Percentiles rank a stretch among this genome's conserved stretches.
These are phyloP conservation scores for Aeminium ludgeri DNA, from an alignment of 495 filamentous ascomycete genomes.

Conservation along the genomic window DNA sequence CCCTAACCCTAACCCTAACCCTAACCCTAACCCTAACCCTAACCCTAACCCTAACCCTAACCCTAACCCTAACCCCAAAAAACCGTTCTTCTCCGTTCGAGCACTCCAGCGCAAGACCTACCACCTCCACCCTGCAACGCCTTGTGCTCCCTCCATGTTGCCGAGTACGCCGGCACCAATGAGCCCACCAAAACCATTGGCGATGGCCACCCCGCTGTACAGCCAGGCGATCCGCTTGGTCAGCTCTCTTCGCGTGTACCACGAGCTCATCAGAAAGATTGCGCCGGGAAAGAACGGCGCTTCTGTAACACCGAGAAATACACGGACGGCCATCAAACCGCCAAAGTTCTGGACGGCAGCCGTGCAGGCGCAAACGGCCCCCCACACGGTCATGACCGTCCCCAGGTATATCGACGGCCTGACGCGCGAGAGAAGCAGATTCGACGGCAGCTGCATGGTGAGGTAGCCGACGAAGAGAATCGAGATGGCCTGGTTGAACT, in stretches of 20 bases:
- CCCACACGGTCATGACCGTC: slow-evolving; percentile 1
- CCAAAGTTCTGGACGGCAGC: slow-evolving; percentile 32
- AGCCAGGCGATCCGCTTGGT: slow-evolving; percentile 3
- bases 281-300: slow-evolving; percentile 3
- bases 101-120: too few relatives aligned
- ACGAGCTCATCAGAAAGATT: slow-evolving; percentile 2
- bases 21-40: too few relatives aligned
- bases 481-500: slow-evolving; percentile 21
- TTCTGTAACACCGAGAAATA: slow-evolving; percentile 22
- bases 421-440: slow-evolving; percentile 4
- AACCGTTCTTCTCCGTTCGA: too few relatives aligned
- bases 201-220: slow-evolving; percentile 2
- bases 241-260: slow-evolving; percentile 5
- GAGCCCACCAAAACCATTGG: slow-evolving; percentile 6
- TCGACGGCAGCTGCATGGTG: slow-evolving; percentile 6
- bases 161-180: slow-evolving; percentile 4
- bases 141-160: slow-evolving; percentile 1
- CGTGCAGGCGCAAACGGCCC: slow-evolving; percentile 27
- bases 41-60: too few relatives aligned
- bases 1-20: too few relatives aligned
- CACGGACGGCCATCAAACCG: slow-evolving; percentile 34
- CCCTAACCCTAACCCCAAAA: too few relatives aligned
- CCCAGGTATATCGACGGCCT: slow-evolving; percentile 4
- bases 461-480: slow-evolving; percentile 9
- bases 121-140: slow-evolving; percentile 4